phyloP scores from a whole-genome alignment of 371 early-diverging fungal species.

The Nosema bombycis region DNA sequence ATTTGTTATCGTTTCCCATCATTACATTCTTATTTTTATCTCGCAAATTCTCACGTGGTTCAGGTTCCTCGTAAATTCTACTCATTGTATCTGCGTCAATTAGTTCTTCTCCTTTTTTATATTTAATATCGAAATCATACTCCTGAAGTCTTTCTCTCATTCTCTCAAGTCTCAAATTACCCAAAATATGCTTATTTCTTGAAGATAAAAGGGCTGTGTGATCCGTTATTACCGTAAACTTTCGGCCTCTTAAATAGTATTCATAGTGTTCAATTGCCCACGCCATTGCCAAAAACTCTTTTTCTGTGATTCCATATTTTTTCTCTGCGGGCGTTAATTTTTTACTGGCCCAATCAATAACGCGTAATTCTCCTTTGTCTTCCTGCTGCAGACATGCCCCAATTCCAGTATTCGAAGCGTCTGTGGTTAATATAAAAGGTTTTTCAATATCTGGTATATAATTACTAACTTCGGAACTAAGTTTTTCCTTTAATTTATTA shows the following conservation, averaged over 20 bases:
- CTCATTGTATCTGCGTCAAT: too few species aligned
- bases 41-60: conserved; percentile 30
- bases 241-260: conserved; percentile 37
- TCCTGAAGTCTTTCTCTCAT: conserved; percentile 26
- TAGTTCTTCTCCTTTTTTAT: conserved; percentile 34
- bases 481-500: neutral
- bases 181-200: conserved; percentile 13
- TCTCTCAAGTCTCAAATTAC: conserved; percentile 11
- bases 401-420: conserved; percentile 45
- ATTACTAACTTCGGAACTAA: neutral
- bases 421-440: conserved; percentile 41
- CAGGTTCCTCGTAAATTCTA: conserved; percentile 29
- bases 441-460: conserved; percentile 44
- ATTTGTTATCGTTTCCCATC: too few species aligned
- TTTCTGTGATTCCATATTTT: conserved; percentile 45
- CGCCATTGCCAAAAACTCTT: conserved; percentile 38
- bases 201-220: conserved; percentile 49
- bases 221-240: conserved; percentile 50
- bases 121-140: conserved; percentile 33
- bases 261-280: conserved; percentile 46
- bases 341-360: conserved; percentile 17
- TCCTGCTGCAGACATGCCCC: conserved; percentile 44
- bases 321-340: too few species aligned
- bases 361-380: neutral
- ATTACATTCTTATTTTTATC: too few species aligned